Percentiles rank a stretch among this genome's conserved stretches.
These are phyloP conservation scores for Moesziomyces parantarcticus DNA, from an alignment of 1,284 basidiomycete species.

Conservation along the genomic window DNA sequence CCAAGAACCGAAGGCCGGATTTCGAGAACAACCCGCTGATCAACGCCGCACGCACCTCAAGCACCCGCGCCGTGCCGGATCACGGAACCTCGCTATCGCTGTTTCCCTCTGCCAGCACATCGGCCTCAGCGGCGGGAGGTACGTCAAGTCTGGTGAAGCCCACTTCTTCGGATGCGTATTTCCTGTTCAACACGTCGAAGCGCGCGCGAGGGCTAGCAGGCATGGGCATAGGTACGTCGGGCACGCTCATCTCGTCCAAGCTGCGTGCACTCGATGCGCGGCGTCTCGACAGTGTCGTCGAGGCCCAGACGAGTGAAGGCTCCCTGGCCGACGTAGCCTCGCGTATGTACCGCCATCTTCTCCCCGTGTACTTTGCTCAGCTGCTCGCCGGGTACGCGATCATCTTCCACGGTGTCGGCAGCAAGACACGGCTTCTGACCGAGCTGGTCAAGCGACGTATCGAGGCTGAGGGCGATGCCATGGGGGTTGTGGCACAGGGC, in stretches of 20 bases:
- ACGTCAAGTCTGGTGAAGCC: conserved; percentile 36
- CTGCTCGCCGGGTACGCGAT: conserved; percentile 43
- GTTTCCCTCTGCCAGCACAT: conserved; percentile 7
- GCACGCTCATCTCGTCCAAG: conserved; percentile 34
- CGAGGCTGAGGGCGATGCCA: conserved; percentile 41
- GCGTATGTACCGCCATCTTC: conserved; percentile 33
- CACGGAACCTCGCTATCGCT: conserved; percentile 23
- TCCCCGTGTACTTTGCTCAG: conserved; percentile 44
- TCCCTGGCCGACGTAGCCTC: conserved; percentile 25
- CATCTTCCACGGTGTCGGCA: conserved; percentile 48
- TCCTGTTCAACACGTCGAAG: conserved; percentile 50
- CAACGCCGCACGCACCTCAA: conserved; percentile 5
- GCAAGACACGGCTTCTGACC: conserved; percentile 28
- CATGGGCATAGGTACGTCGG: conserved; percentile 27
- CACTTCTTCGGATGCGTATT: conserved; percentile 48
- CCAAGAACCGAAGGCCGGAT: conserved; percentile 39
- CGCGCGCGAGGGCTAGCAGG: conserved; percentile 32
- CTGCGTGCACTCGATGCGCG: conserved; percentile 30
- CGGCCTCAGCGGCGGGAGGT: background rate
- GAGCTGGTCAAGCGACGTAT: conserved; percentile 24
- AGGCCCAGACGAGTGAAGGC: conserved; percentile 13
- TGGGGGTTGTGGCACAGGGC: conserved; percentile 49
- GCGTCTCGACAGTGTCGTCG: conserved; percentile 19
- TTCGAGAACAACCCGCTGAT: conserved; percentile 40
- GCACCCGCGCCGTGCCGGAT: background rate